Percentiles rank a stretch among this genome's conserved stretches.
Conservation (phyloP, 768 basidiomycete species). For the Clitopilus passeckerianus region DNA sequence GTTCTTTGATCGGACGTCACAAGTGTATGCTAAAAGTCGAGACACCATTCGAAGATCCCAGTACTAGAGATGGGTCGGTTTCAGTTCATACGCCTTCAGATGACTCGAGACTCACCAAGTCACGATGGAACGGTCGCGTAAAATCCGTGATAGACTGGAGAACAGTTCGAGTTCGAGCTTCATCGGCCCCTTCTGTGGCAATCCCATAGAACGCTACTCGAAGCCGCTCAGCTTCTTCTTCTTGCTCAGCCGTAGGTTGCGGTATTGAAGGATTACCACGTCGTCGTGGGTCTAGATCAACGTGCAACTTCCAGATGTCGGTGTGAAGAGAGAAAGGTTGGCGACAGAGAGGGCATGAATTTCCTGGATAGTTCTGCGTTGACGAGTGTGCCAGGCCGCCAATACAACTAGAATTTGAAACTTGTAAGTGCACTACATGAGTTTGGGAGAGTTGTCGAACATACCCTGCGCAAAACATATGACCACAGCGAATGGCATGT, state of each 20-base stretch:
- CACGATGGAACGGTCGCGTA: constrained; percentile 38
- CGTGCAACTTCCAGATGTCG: constrained; percentile 50
- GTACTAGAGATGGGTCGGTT: background rate
- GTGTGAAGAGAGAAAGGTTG: constrained; percentile 27
- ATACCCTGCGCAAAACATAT: constrained; percentile 57
- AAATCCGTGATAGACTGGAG: constrained; percentile 48
- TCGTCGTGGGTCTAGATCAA: constrained; percentile 33
- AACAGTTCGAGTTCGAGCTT: constrained; percentile 41
- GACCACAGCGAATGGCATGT: constrained; percentile 66
- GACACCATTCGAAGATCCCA: background rate
- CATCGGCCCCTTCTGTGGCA: constrained; percentile 50
- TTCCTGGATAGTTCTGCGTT: background rate
- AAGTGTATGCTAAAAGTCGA: constrained; percentile 7
- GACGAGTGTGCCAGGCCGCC: background rate
- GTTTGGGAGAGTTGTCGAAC: constrained; percentile 33
- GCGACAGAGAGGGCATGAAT: constrained; percentile 60
- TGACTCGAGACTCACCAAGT: constrained; percentile 33
- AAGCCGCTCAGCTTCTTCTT: constrained; percentile 44
- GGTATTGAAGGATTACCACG: background rate
- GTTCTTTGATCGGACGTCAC: background rate
- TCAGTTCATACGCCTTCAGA: background rate
- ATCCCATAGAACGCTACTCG: constrained; percentile 48
- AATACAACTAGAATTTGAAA: background rate
- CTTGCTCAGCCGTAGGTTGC: constrained; percentile 20
- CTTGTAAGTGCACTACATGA: background rate